Evolutionary conservation across 352 stramenopile species (phyloP).

Genomic region (Phytopythium helicoides): DNA sequence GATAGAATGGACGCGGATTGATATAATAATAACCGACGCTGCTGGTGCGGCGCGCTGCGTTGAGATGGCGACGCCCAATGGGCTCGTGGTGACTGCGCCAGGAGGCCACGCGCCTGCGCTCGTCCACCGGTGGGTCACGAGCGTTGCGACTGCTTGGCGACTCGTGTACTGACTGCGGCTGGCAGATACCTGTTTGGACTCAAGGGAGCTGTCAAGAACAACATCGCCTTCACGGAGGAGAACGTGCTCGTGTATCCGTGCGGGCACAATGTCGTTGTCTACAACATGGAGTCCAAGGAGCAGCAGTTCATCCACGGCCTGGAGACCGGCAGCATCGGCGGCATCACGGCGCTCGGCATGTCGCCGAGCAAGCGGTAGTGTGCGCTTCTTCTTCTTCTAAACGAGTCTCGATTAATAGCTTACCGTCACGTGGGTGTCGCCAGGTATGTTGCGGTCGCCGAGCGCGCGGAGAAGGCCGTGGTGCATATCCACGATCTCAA

Average conservation of each 20-base stretch:
- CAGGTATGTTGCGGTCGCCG: constrained; percentile 86
- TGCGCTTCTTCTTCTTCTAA: background rate
- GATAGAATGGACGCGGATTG: too few species aligned
- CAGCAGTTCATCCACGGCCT: constrained; percentile 90
- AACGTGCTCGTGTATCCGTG: constrained; percentile 85
- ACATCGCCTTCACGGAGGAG: constrained; percentile 84
- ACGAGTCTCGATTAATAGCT: background rate
- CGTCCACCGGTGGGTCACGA: constrained; percentile 29
- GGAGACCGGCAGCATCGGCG: constrained; percentile 57
- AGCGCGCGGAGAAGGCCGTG: constrained; percentile 75
- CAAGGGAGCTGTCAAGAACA: constrained; percentile 80
- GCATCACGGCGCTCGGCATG: constrained; percentile 87
- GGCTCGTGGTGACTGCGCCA: constrained; percentile 8
- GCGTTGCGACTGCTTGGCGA: background rate
- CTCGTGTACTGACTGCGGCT: background rate
- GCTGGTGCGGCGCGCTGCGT: too few species aligned
- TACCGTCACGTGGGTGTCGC: background rate
- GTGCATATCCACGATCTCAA: constrained; percentile 91
- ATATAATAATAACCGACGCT: too few species aligned
- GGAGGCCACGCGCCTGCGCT: constrained; percentile 32
- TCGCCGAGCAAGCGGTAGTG: constrained; percentile 64
- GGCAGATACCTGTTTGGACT: constrained; percentile 80
- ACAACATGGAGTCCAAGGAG: constrained; percentile 89
- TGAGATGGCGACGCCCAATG: constrained; percentile 1
- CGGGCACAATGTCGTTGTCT: constrained; percentile 85